Evolutionary conservation across 441 rosid species (phyloP).

Genomic region (Heliophila coronopifolia): DNA sequence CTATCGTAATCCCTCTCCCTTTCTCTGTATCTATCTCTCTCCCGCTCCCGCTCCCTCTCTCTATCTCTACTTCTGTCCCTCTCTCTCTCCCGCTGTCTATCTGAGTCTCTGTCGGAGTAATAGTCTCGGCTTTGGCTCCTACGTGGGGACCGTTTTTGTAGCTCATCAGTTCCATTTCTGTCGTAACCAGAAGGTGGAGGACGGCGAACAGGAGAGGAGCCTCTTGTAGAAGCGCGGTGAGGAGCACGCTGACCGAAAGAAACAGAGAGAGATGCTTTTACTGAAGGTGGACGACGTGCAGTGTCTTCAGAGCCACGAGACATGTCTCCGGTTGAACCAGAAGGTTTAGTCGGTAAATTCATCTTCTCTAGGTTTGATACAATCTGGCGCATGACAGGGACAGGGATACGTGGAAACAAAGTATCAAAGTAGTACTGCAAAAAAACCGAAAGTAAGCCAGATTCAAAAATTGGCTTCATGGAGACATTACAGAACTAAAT

Average conservation of each 20-base stretch:
- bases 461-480: background rate
- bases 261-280: slow-evolving; percentile 97
- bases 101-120: slow-evolving; percentile 49
- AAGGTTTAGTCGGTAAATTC: slow-evolving; percentile 74
- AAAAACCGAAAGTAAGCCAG: slow-evolving; percentile 7
- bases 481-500: too few species aligned
- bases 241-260: slow-evolving; percentile 99
- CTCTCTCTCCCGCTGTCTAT: slow-evolving; percentile 35
- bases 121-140: slow-evolving; percentile 68
- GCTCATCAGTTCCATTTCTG: slow-evolving; percentile 37
- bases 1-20: slow-evolving; percentile 50
- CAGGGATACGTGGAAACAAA: slow-evolving; percentile 92
- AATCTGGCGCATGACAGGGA: slow-evolving; percentile 84
- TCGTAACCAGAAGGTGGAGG: slow-evolving; percentile 61
- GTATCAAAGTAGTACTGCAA: slow-evolving; percentile 95
- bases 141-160: slow-evolving; percentile 52
- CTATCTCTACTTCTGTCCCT: slow-evolving; percentile 29
- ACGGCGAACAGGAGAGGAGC: slow-evolving; percentile 93
- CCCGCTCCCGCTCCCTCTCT: slow-evolving; percentile 21
- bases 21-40: slow-evolving; percentile 21
- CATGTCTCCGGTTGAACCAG: slow-evolving; percentile 77
- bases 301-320: slow-evolving; percentile 91
- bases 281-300: slow-evolving; percentile 99
- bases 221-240: slow-evolving; percentile 97
- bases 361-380: slow-evolving; percentile 79